Percentiles rank a stretch among this genome's conserved stretches.
Evolutionary conservation across 2,329 filamentous ascomycete genomes (phyloP).

Genomic region (Hypoxylon sp.): DNA sequence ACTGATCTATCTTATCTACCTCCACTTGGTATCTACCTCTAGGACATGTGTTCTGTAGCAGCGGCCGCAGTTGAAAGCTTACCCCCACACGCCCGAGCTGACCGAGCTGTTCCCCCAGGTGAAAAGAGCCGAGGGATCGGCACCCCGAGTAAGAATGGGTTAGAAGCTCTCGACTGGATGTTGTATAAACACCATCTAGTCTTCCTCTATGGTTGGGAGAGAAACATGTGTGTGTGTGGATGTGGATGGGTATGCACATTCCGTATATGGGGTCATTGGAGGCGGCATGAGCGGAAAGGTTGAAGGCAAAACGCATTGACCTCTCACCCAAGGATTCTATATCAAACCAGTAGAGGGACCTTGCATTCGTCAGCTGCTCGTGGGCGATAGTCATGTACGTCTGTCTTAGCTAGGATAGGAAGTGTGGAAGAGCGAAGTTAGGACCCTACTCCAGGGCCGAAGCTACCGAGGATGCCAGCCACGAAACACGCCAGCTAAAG

Average conservation of each 20-base stretch:
- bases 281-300: not conserved
- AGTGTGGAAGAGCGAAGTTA: not conserved
- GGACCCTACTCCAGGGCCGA: not conserved
- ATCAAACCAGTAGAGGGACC: not conserved
- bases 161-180: not conserved
- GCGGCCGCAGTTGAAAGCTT: slow-evolving; percentile 4
- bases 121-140: slow-evolving; percentile 6
- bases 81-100: slow-evolving; percentile 8
- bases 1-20: slow-evolving; percentile 5
- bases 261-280: not conserved
- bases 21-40: not conserved
- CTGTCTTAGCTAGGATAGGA: not conserved
- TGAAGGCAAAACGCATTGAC: not conserved
- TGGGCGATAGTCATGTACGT: not conserved
- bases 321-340: not conserved
- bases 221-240: not conserved
- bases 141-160: not conserved
- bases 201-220: not conserved
- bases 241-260: not conserved
- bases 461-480: slow-evolving; percentile 1
- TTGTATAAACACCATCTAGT: not conserved
- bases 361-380: not conserved
- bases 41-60: not conserved
- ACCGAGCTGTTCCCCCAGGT: slow-evolving; percentile 2
- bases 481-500: slow-evolving; percentile 8